Percentiles rank a stretch among this genome's conserved stretches.
phyloP scores from a whole-genome alignment of 352 stramenopile genomes.

The Globisporangium viniferum region DNA sequence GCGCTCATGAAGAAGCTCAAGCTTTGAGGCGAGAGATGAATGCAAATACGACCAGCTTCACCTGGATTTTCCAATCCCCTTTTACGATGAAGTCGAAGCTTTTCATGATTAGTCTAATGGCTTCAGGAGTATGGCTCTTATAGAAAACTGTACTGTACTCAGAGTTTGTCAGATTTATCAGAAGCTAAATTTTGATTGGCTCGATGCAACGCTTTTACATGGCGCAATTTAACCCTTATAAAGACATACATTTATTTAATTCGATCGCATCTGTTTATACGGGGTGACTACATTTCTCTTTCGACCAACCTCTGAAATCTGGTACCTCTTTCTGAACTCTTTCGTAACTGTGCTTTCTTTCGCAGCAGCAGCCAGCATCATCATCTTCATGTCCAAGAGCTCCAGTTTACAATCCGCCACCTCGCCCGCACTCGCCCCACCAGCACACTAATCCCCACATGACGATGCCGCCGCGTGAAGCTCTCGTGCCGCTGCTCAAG shows the following conservation, averaged over 20 bases:
- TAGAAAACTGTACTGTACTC: neutral
- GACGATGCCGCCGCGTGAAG: constrained; percentile 22
- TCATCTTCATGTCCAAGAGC: neutral
- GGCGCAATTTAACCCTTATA: neutral
- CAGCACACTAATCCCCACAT: neutral
- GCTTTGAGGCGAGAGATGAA: constrained; percentile 2
- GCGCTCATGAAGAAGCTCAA: constrained; percentile 49
- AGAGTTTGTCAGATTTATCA: neutral
- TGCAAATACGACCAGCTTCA: no score
- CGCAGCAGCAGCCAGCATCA: neutral
- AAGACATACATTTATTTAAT: neutral
- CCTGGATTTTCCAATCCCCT: no score
- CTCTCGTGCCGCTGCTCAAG: constrained; percentile 34
- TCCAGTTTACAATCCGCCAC: neutral
- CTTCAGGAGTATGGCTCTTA: neutral
- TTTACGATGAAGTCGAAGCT: no score
- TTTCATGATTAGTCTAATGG: no score
- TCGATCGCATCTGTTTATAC: neutral
- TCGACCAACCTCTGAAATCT: neutral
- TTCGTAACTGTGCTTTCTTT: neutral
- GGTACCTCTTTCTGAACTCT: neutral
- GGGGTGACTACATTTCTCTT: neutral
- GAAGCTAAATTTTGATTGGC: neutral
- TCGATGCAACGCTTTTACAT: neutral
- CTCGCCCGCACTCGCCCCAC: neutral